Evolutionary conservation across 345 rosid species (phyloP).

Genomic region (Linum usitatissimum): DNA sequence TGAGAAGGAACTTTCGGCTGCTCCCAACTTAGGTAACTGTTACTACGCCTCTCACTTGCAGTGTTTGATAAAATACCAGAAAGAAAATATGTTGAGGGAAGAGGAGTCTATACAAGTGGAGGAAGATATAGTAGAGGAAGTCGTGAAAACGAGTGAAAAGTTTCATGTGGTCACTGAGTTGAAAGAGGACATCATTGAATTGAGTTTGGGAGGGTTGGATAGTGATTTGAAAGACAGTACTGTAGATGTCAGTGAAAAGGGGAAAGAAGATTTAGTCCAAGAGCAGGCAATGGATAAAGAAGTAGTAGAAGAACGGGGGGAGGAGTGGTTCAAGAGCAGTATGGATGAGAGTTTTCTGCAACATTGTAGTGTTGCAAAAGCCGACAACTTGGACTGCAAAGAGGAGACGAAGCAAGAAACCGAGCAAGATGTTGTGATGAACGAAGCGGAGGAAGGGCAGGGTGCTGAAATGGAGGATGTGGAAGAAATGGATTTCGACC

Average conservation of each 20-base stretch:
- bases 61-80: constrained; percentile 53
- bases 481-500: constrained; percentile 33
- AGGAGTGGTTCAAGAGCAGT: constrained; percentile 30
- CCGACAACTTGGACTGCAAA: constrained; percentile 12
- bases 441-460: constrained; percentile 27
- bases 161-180: constrained; percentile 22
- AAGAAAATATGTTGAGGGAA: constrained; percentile 27
- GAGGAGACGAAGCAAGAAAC: constrained; percentile 15
- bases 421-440: constrained; percentile 20
- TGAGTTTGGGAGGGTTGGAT: constrained; percentile 53
- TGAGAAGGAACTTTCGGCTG: constrained; percentile 55
- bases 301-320: constrained; percentile 20
- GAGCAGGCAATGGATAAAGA: constrained; percentile 31
- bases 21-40: constrained; percentile 40
- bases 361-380: constrained; percentile 26
- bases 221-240: constrained; percentile 19
- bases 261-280: constrained; percentile 7
- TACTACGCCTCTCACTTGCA: constrained; percentile 88
- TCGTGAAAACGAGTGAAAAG: constrained; percentile 30
- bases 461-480: constrained; percentile 26
- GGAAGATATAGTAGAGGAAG: constrained; percentile 21
- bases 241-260: constrained; percentile 13
- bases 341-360: constrained; percentile 34
- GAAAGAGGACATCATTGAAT: constrained; percentile 52
- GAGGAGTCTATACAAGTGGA: constrained; percentile 19